Conservation (phyloP, 345 rosid genomes). For the Gynandropsis gynandra region DNA sequence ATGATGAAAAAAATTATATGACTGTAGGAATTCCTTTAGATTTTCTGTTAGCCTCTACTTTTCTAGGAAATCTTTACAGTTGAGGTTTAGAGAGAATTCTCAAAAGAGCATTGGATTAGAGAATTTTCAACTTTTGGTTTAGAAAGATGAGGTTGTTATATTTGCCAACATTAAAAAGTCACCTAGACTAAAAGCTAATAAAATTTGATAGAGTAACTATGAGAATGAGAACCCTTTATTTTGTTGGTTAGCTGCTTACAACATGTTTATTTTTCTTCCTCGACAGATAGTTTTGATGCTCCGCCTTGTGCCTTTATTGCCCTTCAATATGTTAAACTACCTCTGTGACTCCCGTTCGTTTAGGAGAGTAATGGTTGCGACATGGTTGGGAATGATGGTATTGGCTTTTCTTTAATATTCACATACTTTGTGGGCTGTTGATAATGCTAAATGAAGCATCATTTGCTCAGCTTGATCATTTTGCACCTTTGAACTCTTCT, state of each 20-base stretch:
- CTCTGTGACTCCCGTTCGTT: slow-evolving; percentile 46
- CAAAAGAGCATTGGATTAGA: too few species aligned
- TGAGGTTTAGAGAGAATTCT: too few species aligned
- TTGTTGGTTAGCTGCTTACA: slow-evolving; percentile 9
- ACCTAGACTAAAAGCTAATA: too few species aligned
- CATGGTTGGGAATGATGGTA: slow-evolving; percentile 64
- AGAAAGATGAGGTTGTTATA: too few species aligned
- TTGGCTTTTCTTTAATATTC: slow-evolving; percentile 4
- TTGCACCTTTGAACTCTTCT: not conserved
- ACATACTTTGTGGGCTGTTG: slow-evolving; percentile 2
- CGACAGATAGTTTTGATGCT: slow-evolving; percentile 51
- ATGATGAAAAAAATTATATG: too few species aligned
- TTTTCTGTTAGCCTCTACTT: too few species aligned
- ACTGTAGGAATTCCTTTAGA: too few species aligned
- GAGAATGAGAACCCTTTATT: too few species aligned
- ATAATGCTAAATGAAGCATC: slow-evolving; percentile 14
- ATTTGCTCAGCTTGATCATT: slow-evolving; percentile 1
- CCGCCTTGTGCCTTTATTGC: slow-evolving; percentile 48
- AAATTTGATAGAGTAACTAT: too few species aligned
- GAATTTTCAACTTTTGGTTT: too few species aligned
- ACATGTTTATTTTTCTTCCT: slow-evolving; percentile 17
- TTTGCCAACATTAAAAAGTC: too few species aligned
- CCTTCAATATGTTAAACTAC: slow-evolving; percentile 53
- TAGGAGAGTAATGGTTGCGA: slow-evolving; percentile 44
- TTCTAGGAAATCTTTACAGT: too few species aligned